Base-by-base conservation (phyloP, 2,329 filamentous ascomycete species). In the Phoma sp. region DNA sequence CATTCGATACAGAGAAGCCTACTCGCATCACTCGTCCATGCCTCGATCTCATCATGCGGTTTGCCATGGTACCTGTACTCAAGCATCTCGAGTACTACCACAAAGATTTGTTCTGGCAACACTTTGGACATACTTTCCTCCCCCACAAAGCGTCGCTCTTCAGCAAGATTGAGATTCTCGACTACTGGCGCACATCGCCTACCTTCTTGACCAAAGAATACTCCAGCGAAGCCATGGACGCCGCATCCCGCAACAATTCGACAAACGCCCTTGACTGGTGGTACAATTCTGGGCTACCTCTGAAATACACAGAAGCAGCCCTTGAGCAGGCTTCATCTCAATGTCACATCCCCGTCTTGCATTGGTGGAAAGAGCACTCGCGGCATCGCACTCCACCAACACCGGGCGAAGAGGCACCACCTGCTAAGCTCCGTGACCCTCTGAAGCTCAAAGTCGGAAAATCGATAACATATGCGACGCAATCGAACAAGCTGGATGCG, bases 111-210 rank as follows among this genome's bases (percentile, higher is more conserved):
- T 95, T 96, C 77, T 92, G 89, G 83, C 87, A 88, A 2, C 95
- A 93, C 25, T 93, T 93, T 69, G 90, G 91, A 38, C 82, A 87
- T 47, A 90, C 90, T 36, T 88, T 92, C 37, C 83, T 97, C 2
- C 92, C 93, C 0, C 93, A 91, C 62, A 95, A 95, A 71, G 92
- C 92, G 0, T 96, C 92, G 2, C 90, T 93, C 59, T 97, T 95
- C 71, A 91, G 91, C 39, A 88, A 91, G 45, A 87, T 86, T 1
- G 90, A 92, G 55, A 90, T 98, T 26, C 80, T 98, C 7, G 90
- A 95, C 59, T 97, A 93, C 85, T 98, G 93, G 93, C 87, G 87
- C 43, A 89, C 89, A 26, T 93, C 90, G 12, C 86, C 88, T 0
- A 91, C 88, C 11, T 93, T 96, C 59, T 81, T 92, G 2, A 91